These are phyloP conservation scores for Chytridium lagenaria DNA, from an alignment of 371 early-diverging fungal genomes.

Conservation along the genomic window DNA sequence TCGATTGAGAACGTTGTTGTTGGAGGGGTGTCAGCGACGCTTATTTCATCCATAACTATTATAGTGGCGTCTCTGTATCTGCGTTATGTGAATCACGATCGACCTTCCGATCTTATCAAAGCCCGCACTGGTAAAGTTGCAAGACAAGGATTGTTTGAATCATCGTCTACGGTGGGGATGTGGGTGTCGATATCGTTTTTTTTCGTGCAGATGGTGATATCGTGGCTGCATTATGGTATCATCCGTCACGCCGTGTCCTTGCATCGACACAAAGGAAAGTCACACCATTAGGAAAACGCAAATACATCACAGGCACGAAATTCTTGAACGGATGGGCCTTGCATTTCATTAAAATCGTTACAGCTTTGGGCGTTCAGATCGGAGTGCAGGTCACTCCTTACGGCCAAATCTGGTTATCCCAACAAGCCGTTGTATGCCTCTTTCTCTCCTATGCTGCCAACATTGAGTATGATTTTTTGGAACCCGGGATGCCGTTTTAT, in stretches of 20 bases:
- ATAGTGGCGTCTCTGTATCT: background rate
- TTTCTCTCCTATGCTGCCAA: background rate
- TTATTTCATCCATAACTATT: background rate
- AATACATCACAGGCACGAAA: background rate
- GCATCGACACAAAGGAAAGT: background rate
- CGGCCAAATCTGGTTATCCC: background rate
- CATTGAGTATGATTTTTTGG: background rate
- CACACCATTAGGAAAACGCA: background rate
- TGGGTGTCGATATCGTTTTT: background rate
- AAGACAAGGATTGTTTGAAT: background rate
- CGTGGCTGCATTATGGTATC: background rate
- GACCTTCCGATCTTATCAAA: background rate
- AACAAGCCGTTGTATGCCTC: background rate
- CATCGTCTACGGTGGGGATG: background rate
- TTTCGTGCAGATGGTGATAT: background rate
- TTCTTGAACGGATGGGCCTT: background rate
- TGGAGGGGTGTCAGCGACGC: background rate
- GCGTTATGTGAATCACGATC: background rate
- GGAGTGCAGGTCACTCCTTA: background rate
- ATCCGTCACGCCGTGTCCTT: no score
- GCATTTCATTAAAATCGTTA: background rate
- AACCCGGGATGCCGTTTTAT: constrained; percentile 3
- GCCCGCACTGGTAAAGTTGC: background rate
- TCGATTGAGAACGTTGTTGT: background rate
- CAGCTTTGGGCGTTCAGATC: background rate